phyloP scores from a whole-genome alignment of 305 asterid species.

The Ajuga reptans region DNA sequence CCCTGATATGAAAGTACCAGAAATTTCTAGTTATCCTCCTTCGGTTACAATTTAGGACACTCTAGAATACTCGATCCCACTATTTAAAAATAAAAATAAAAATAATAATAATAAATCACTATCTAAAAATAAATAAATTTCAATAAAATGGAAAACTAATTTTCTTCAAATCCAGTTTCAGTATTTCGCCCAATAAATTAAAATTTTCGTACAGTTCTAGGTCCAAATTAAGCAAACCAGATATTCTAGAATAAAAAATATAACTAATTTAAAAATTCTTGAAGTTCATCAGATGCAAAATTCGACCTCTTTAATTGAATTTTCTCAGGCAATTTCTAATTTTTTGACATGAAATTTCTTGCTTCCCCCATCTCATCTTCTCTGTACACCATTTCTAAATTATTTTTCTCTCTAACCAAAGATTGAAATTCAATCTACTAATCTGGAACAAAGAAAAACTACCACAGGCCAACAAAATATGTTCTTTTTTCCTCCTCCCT shows the following conservation, averaged over 20 bases:
- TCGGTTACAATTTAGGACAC: too few relatives aligned
- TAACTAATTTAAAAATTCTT: not conserved
- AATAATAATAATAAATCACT: too few relatives aligned
- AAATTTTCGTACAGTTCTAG: too few relatives aligned
- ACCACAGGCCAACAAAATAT: constrained; percentile 1
- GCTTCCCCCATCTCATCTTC: constrained; percentile 11
- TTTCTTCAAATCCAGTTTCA: too few relatives aligned
- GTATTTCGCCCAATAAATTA: too few relatives aligned
- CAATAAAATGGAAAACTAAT: too few relatives aligned
- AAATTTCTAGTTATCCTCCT: too few relatives aligned
- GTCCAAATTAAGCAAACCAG: too few relatives aligned
- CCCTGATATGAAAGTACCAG: too few relatives aligned
- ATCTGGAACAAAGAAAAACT: constrained; percentile 1
- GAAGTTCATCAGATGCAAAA: constrained; percentile 14
- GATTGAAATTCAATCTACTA: constrained; percentile 22
- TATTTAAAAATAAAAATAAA: too few relatives aligned
- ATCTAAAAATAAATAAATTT: too few relatives aligned
- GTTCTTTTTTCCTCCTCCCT: not conserved
- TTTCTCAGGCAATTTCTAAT: not conserved
- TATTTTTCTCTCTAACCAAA: constrained; percentile 1
- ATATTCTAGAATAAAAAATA: not conserved
- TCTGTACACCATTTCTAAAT: constrained; percentile 22
- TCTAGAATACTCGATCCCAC: too few relatives aligned
- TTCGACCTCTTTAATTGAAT: not conserved
- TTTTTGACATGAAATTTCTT: not conserved